These are phyloP conservation scores for Leccinum subfulvum DNA, from an alignment of 1,284 basidiomycete genomes.

Conservation along the genomic window DNA sequence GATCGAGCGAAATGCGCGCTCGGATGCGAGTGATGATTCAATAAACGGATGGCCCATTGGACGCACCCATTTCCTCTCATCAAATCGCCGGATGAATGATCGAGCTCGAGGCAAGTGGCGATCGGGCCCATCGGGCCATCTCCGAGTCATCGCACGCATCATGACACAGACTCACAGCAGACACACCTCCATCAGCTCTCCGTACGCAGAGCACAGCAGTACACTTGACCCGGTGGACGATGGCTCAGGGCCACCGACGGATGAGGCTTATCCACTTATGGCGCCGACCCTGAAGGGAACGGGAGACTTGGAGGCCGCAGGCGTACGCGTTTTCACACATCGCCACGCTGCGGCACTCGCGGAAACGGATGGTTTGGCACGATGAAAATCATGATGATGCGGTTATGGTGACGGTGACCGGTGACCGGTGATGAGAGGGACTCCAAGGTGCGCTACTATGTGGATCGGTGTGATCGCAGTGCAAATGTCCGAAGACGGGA, in stretches of 20 bases:
- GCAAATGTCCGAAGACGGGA: not conserved
- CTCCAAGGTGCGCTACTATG: not conserved
- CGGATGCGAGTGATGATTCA: not conserved
- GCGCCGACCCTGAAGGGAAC: not conserved
- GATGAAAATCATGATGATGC: not conserved
- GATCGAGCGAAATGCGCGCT: not conserved
- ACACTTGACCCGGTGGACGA: not conserved
- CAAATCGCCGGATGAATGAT: not conserved
- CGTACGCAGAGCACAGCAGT: not conserved
- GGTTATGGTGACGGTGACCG: not conserved
- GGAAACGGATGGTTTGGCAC: not conserved
- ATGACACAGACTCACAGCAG: not conserved
- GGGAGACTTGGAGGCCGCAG: not conserved
- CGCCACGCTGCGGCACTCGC: not conserved
- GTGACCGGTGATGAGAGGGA: not conserved
- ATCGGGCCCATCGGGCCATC: not conserved
- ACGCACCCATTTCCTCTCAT: constrained; percentile 2
- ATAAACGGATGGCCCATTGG: not conserved
- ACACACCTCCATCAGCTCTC: not conserved
- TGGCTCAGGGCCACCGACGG: not conserved
- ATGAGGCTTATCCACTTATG: not conserved
- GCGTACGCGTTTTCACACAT: not conserved
- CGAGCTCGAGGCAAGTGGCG: not conserved
- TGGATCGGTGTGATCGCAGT: not conserved
- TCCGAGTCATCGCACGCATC: not conserved